Evolutionary conservation across 163 green algal species (phyloP).

Genomic region (Botryococcus braunii): DNA sequence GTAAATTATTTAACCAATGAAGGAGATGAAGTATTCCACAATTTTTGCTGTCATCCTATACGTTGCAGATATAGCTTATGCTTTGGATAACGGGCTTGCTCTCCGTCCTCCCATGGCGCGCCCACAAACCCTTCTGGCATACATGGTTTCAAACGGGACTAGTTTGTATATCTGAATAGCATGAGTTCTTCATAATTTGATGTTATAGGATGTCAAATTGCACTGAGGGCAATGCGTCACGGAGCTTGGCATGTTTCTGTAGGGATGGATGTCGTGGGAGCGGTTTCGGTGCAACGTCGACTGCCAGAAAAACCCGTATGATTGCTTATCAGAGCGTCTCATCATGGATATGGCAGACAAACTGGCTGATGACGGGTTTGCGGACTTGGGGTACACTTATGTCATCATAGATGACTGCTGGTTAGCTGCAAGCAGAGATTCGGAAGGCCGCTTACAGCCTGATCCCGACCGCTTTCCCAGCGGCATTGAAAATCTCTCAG

Average conservation of each 20-base stretch:
- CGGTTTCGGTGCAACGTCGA: constrained; percentile 9
- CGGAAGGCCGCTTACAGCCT: not conserved
- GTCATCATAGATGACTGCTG: constrained; percentile 14
- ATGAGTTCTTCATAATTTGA: not conserved
- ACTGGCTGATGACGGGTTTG: constrained; percentile 1
- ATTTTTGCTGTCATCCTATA: too few relatives aligned
- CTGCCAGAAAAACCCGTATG: not conserved
- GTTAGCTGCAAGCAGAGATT: not conserved
- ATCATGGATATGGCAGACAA: constrained; percentile 9
- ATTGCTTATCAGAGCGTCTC: constrained; percentile 7
- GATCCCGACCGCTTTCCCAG: constrained; percentile 5
- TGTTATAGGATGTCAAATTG: not conserved
- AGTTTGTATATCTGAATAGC: not conserved
- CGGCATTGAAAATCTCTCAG: not conserved
- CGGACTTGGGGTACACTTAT: not conserved
- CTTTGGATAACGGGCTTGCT: constrained; percentile 5
- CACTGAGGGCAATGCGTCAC: too few relatives aligned
- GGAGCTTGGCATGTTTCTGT: too few relatives aligned
- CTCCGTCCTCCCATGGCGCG: constrained; percentile 5
- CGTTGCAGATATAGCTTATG: not conserved
- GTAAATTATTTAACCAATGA: too few relatives aligned
- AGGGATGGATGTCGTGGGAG: constrained; percentile 13
- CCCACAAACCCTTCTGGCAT: not conserved
- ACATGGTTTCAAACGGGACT: not conserved
- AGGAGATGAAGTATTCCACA: too few relatives aligned